Evolutionary conservation across 805 yeast genomes (phyloP), one percentile per base, ranked within the genome.

Genomic region (Kluyveromyces lactis): DNA sequence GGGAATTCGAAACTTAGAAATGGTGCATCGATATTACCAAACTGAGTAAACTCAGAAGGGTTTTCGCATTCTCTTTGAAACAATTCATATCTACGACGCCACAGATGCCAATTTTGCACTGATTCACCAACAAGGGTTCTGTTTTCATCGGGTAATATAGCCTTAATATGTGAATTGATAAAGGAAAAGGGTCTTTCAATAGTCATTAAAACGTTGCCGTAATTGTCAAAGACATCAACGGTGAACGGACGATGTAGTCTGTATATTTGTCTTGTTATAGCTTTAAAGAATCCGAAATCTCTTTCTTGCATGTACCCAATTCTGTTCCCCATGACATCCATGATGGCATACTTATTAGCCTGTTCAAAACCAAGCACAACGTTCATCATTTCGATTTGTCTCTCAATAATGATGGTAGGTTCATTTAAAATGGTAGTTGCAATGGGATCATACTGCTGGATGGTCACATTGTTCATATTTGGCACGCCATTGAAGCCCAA

Each of bases 101-200:
- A 89, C 31, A 81, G 67, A 64, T 92, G 97, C 96, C 96, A 92
- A 47, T 82, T 79, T 60, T 92, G 98, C 4, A 83, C 77, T 19
- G 86, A 74, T 57, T 90, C 97, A 1, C 97, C 97, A 15, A 92
- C 65, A 4, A 77, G 53, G 1, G 65, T 55, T 9, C 18, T 19
- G 18, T 27, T 26, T 17, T 35, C 38, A 1, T 75, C 72, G 0
- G 95, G 94, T 35, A 81, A 58, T 6, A 73, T 66, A 2, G 82
- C 77, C 55, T 82, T 81, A 49, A 92, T 83, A 53, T 81, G 90
- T 1, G 96, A 86, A 58, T 92, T 92, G 47, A 92, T 84, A 52
- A 84, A 75, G 27, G 92, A 79, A 55, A 92, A 90, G 4, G 89
- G 92, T 49, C 98, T 71, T 43, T 76, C 72, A 43, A 90, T 80